Evolutionary conservation across 2,329 filamentous ascomycete genomes (phyloP), one percentile per base, ranked within the genome.

Genomic region (Zasmidium angulare): DNA sequence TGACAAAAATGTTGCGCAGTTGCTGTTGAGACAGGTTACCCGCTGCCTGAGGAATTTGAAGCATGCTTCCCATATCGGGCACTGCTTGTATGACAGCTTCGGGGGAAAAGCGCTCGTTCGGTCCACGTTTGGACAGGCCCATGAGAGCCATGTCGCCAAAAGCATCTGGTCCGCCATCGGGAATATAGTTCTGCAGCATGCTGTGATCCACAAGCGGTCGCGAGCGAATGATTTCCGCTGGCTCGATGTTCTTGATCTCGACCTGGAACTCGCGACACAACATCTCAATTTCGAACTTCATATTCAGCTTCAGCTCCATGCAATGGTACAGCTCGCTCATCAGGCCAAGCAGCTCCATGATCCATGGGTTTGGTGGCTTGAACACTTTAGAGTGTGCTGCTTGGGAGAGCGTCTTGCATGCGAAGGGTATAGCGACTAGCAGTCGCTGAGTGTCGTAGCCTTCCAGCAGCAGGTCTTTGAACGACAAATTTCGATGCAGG

Each of bases 201-300:
- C 64, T 61, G 43, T 72, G 68, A 19, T 73, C 70, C 12, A 19
- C 12, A 52, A 71, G 69, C 24, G 76, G 83, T 46, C 92, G 86
- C 66, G 92, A 90, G 62, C 93, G 84, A 57, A 99, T 95, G 71
- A 93, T 88, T 21, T 89, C 87, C 0, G 93, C 91, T 0, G 93
- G 91, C 68, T 96, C 89, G 63, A 98, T 92, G 60, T 85, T 88
- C 77, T 96, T 96, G 76, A 96, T 89, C 63, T 98, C 92, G n/a
- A 98, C 81, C 56, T 88, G 89, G 17, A 99, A 80, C 12, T 93
- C 93, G 72, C 96, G 96, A 80, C 93, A 99, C 22, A 99, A 83
- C 23, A 99, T 93, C 75, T 99, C 95, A 59, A 99, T 98, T 75
- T 99, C 95, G 68, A 99, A 99, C 70, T 98, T 99, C 53, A 96